Base-by-base conservation (phyloP, 2,329 filamentous ascomycete genomes). In the Aspergillus fijiensis region DNA sequence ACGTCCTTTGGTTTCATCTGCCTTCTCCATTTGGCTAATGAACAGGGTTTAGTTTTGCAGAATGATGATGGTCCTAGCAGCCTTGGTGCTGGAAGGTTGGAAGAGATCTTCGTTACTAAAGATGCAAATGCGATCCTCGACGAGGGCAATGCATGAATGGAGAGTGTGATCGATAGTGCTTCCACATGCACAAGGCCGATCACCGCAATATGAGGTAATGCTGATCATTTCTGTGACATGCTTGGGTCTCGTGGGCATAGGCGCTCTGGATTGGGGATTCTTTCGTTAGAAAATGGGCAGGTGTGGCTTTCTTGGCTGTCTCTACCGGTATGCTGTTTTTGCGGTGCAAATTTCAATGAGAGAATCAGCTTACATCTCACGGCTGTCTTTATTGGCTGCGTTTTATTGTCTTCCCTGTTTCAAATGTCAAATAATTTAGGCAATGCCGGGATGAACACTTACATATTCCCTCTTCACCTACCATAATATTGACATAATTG, bases 1-100 rank as follows among this genome's bases (percentile, higher is more conserved):
- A 99, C 95, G 0, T 96, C 83, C 16, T 89, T 85, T 67, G 96
- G 95, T 74, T 99, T 98, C 78, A 99, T 99, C 64, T 96, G 91
- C 69, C 79, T 96, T 60, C 80, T 97, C 65, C 93, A 97, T 77
- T 74, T 97, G 69, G 93, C 93, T 61, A 97, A 97, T 77, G 93
- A 97, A 73, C 94, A 96, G 79, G 93, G 93, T 0, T 80, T 97
- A 45, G 82, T 89, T 25, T 89, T 97, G 63, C 84, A 89, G 65
- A 87, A 87, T 58, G 79, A 84, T 49, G 80, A 84, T 35, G 77
- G 72, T 7, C 68, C 58, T 50, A 66, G 64, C 54, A 69, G 67
- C 23, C 62, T 66, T 27, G 67, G 66, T 35, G 67, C 66, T 11
- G 71, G 70, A 51, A 74, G 68, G 19, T 62, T 80, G 21, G 77